phyloP scores from a whole-genome alignment of 1,284 basidiomycete species.

The Ustilago esculenta region DNA sequence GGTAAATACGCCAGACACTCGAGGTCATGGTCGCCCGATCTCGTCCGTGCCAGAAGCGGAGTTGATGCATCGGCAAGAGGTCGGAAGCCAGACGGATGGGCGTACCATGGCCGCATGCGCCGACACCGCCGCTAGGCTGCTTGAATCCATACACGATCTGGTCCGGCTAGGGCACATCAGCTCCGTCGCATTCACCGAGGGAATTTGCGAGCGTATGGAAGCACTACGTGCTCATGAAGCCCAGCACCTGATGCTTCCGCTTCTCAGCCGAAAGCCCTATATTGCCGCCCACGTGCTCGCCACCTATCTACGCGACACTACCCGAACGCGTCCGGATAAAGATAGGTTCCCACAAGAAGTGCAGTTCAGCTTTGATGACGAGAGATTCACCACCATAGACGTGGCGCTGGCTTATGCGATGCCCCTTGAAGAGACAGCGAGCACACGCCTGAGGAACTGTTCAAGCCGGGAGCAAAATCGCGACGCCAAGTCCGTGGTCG shows the following conservation, averaged over 20 bases:
- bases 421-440: conserved; percentile 9
- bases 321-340: conserved; percentile 16
- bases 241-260: conserved; percentile 17
- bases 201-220: conserved; percentile 28
- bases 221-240: conserved; percentile 10
- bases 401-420: conserved; percentile 16
- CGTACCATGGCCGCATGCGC: conserved; percentile 17
- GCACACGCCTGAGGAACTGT: neutral
- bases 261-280: conserved; percentile 9
- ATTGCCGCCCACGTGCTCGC: conserved; percentile 16
- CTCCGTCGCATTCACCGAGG: conserved; percentile 15
- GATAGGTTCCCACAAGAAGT: neutral
- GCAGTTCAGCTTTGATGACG: neutral
- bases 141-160: conserved; percentile 17
- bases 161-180: conserved; percentile 13
- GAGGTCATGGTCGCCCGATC: conserved; percentile 18
- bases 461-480: conserved; percentile 3
- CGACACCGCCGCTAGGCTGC: conserved; percentile 24
- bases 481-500: conserved; percentile 19
- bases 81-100: conserved; percentile 13
- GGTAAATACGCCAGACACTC: neutral
- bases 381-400: neutral
- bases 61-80: conserved; percentile 24
- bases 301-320: conserved; percentile 8
- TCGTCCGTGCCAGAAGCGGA: conserved; percentile 24